These are phyloP conservation scores for Limonium bicolor DNA, from an alignment of 148 eudicot genomes.

Conservation along the genomic window DNA sequence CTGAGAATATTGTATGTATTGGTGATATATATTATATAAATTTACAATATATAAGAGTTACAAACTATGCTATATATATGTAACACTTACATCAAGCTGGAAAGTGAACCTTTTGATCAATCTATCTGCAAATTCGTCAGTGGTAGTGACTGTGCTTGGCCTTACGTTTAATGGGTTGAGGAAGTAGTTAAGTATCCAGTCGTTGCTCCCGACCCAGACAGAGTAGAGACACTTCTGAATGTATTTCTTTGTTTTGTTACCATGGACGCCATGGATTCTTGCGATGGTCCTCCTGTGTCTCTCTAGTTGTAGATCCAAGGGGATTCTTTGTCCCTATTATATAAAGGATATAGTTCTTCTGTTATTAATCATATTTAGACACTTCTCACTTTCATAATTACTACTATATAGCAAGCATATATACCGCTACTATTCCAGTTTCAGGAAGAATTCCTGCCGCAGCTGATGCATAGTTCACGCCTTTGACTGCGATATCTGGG, in stretches of 20 bases:
- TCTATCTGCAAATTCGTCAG: not conserved
- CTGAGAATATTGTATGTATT: conserved; percentile 7
- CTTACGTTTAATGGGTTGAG: too few species aligned
- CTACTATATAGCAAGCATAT: not conserved
- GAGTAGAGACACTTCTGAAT: conserved; percentile 21
- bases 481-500: not conserved
- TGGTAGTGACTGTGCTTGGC: not conserved
- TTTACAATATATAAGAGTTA: not conserved
- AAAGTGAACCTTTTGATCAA: not conserved
- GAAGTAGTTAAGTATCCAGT: conserved; percentile 25
- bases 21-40: too few species aligned
- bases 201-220: conserved; percentile 22
- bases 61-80: not conserved
- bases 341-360: not conserved
- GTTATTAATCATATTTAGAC: not conserved
- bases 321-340: conserved; percentile 15
- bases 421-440: not conserved
- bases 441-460: not conserved
- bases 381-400: not conserved
- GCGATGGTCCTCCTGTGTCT: conserved; percentile 15
- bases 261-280: conserved; percentile 6
- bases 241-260: not conserved
- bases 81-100: not conserved
- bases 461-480: not conserved
- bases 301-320: conserved; percentile 14